Conservation (phyloP, 2,329 filamentous ascomycete genomes). For the Penicillium verrucosum region DNA sequence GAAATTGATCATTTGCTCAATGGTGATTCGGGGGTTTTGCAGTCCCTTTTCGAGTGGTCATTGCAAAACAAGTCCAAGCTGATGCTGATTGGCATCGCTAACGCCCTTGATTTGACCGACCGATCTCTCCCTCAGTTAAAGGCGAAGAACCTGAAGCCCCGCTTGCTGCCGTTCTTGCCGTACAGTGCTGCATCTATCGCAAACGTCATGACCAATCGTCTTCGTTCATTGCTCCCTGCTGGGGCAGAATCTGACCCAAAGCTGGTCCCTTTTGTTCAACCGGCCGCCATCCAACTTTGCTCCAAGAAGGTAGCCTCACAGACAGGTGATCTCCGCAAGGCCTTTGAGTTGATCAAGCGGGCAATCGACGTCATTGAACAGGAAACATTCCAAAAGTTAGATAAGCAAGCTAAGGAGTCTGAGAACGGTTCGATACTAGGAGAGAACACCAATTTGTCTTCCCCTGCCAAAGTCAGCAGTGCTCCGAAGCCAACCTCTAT, state of each 20-base stretch:
- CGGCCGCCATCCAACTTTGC: slow-evolving; percentile 88
- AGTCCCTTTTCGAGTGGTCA: slow-evolving; percentile 96
- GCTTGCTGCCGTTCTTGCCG: slow-evolving; percentile 84
- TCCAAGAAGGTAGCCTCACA: slow-evolving; percentile 92
- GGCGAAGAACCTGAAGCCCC: slow-evolving; percentile 84
- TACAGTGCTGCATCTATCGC: slow-evolving; percentile 88
- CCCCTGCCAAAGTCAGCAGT: slow-evolving; percentile 40
- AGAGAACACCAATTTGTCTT: slow-evolving; percentile 74
- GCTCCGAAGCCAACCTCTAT: slow-evolving; percentile 40
- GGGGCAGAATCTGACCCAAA: slow-evolving; percentile 46
- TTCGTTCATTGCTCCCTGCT: slow-evolving; percentile 67
- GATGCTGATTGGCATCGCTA: slow-evolving; percentile 87
- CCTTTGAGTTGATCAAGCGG: slow-evolving; percentile 87
- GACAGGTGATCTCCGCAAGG: slow-evolving; percentile 89
- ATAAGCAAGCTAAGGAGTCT: slow-evolving; percentile 56
- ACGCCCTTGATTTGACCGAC: slow-evolving; percentile 91
- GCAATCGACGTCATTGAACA: slow-evolving; percentile 85
- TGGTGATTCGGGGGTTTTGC: slow-evolving; percentile 81
- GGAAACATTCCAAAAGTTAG: slow-evolving; percentile 72
- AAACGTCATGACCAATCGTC: slow-evolving; percentile 76
- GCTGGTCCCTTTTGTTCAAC: slow-evolving; percentile 84
- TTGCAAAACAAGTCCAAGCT: slow-evolving; percentile 75
- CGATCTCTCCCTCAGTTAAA: slow-evolving; percentile 92
- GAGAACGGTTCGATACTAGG: slow-evolving; percentile 68
- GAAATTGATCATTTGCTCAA: slow-evolving; percentile 94